These are phyloP conservation scores for Cladosporium phlei DNA, from an alignment of 2,329 filamentous ascomycete species.

Conservation along the genomic window DNA sequence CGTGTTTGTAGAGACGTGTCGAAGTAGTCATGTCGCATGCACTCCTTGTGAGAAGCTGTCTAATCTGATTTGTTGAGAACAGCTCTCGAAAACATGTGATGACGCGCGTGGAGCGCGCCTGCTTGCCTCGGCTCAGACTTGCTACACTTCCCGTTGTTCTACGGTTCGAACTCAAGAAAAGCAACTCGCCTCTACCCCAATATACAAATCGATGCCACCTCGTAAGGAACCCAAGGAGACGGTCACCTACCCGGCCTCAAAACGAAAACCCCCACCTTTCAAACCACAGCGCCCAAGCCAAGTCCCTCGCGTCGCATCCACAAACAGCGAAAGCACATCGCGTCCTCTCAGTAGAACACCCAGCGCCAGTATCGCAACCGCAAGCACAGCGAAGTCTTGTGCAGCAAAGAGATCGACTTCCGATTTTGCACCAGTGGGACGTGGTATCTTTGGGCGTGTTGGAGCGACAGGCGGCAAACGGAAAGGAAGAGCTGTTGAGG, in stretches of 20 bases:
- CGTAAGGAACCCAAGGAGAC: conserved; percentile 31
- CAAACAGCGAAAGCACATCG: conserved; percentile 29
- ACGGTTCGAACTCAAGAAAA: background rate
- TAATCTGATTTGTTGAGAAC: background rate
- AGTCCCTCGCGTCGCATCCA: conserved; percentile 40
- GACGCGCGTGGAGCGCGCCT: background rate
- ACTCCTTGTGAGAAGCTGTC: background rate
- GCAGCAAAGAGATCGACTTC: background rate
- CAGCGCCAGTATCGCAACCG: background rate
- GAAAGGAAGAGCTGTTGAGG: conserved; percentile 7
- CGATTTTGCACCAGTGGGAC: conserved; percentile 1
- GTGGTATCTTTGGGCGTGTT: conserved; percentile 2
- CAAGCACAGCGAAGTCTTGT: background rate
- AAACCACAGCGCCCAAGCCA: conserved; percentile 29
- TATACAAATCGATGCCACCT: conserved; percentile 21
- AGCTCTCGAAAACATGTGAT: background rate
- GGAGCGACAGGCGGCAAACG: background rate
- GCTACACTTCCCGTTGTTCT: too few species aligned
- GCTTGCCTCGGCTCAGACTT: conserved; percentile 5
- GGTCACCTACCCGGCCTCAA: conserved; percentile 31
- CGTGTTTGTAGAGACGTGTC: conserved; percentile 7
- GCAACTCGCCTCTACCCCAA: background rate
- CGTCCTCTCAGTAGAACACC: conserved; percentile 1
- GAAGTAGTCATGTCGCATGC: background rate
- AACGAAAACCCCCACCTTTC: conserved; percentile 30